A percentile compares a stretch with the other conserved stretches of the same genome.
phyloP scores from a whole-genome alignment of 345 rosid genomes.

The Raphanus raphanistrum region DNA sequence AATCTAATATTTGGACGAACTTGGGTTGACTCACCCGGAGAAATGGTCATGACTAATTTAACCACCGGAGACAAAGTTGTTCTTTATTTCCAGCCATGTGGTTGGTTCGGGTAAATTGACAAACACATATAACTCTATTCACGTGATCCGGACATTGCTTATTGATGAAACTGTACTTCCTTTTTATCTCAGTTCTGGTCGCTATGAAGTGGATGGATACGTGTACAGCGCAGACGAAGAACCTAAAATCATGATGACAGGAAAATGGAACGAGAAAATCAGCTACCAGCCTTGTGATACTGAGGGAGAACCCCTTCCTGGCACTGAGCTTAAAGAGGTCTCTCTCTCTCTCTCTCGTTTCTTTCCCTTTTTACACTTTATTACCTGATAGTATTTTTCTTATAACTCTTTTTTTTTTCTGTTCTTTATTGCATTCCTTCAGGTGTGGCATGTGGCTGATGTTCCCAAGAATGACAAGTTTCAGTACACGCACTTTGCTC shows the following conservation, averaged over 20 bases:
- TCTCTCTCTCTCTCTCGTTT: background rate
- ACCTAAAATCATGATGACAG: conserved; percentile 78
- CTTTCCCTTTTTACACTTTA: background rate
- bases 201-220: conserved; percentile 88
- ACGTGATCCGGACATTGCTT: background rate
- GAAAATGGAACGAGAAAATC: conserved; percentile 81
- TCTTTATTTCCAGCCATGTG: conserved; percentile 76
- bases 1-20: conserved; percentile 81
- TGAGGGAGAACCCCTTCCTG: conserved; percentile 76
- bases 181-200: conserved; percentile 62
- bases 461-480: conserved; percentile 70
- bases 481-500: conserved; percentile 74
- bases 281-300: conserved; percentile 79
- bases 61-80: conserved; percentile 81
- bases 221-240: conserved; percentile 75
- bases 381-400: background rate
- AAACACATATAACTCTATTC: conserved; percentile 2
- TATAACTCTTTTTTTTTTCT: background rate
- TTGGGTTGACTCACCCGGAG: conserved; percentile 80
- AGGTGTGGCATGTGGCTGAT: conserved; percentile 83
- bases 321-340: conserved; percentile 74
- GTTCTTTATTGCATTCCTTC: conserved; percentile 14
- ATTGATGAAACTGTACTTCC: background rate
- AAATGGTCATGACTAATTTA: conserved; percentile 74
- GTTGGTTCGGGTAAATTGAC: conserved; percentile 73